A percentile compares a stretch with the other conserved stretches of the same genome.
Conservation (phyloP, 805 yeast genomes). For the Candida ulmi region DNA sequence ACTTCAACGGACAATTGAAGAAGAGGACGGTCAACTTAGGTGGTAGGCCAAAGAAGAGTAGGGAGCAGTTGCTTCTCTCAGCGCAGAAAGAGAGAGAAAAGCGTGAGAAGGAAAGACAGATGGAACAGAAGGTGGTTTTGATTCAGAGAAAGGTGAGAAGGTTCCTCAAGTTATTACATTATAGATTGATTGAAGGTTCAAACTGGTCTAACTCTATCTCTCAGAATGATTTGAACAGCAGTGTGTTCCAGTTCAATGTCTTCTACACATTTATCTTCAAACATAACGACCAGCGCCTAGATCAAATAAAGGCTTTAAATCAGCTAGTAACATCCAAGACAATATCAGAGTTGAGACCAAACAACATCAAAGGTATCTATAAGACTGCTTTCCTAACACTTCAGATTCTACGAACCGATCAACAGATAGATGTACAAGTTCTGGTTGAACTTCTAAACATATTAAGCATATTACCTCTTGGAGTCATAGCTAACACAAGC, state of each 20-base stretch:
- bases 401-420: background rate
- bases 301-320: constrained; percentile 1
- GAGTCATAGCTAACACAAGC: no score
- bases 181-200: constrained; percentile 18
- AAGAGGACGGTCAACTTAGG: constrained; percentile 57
- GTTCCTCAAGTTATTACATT: constrained; percentile 26
- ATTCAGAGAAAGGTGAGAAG: constrained; percentile 48
- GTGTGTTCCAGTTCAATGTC: constrained; percentile 24
- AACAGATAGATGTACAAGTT: constrained; percentile 1
- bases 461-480: no score
- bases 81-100: constrained; percentile 61
- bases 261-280: constrained; percentile 24
- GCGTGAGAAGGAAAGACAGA: constrained; percentile 51
- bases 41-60: constrained; percentile 33
- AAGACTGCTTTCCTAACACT: constrained; percentile 6
- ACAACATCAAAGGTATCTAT: constrained; percentile 4
- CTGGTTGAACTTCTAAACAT: background rate
- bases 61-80: constrained; percentile 46
- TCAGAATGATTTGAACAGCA: constrained; percentile 1
- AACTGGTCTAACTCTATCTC: constrained; percentile 13
- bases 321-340: background rate
- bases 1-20: constrained; percentile 63
- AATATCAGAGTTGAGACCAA: background rate
- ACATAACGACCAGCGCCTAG: constrained; percentile 5
- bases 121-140: constrained; percentile 40